Conservation (phyloP, 768 basidiomycete genomes). For the Sistotremastrum niveocremeum region DNA sequence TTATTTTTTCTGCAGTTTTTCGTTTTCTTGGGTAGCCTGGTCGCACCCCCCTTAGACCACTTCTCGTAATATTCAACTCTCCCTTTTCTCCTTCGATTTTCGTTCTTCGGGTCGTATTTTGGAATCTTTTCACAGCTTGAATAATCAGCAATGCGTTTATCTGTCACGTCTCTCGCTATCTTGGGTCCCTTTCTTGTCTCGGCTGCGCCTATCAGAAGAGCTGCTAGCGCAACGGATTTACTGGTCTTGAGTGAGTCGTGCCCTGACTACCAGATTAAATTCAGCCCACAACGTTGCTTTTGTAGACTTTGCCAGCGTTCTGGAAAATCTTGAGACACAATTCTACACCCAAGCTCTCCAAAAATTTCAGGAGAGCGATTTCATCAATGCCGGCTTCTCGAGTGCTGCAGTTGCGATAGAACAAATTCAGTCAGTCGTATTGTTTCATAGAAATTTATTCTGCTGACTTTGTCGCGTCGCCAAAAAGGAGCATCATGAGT, state of each 20-base stretch:
- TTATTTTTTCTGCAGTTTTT: too few relatives aligned
- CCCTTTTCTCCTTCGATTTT: constrained; percentile 24
- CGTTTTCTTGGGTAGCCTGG: constrained; percentile 54
- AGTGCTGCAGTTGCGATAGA: constrained; percentile 41
- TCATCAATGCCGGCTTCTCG: constrained; percentile 49
- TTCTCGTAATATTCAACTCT: constrained; percentile 16
- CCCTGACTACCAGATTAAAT: not conserved
- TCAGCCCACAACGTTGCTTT: constrained; percentile 1
- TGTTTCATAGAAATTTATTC: not conserved
- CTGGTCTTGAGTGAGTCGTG: constrained; percentile 9
- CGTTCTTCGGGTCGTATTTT: not conserved
- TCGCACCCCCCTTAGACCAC: constrained; percentile 39
- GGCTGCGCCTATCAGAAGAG: constrained; percentile 33
- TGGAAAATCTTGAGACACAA: constrained; percentile 57
- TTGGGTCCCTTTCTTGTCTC: constrained; percentile 29
- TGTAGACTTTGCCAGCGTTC: constrained; percentile 59
- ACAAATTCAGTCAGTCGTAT: constrained; percentile 30
- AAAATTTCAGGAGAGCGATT: constrained; percentile 54
- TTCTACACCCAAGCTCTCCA: constrained; percentile 57
- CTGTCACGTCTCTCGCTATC: constrained; percentile 28
- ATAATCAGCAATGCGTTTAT: constrained; percentile 33
- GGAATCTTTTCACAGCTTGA: constrained; percentile 3
- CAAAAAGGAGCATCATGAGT: constrained; percentile 28
- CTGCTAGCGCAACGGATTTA: constrained; percentile 5
- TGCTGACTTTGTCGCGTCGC: not conserved